Base-by-base conservation (phyloP, 192 early-diverging fungal species). In the Spinellus fusiger region DNA sequence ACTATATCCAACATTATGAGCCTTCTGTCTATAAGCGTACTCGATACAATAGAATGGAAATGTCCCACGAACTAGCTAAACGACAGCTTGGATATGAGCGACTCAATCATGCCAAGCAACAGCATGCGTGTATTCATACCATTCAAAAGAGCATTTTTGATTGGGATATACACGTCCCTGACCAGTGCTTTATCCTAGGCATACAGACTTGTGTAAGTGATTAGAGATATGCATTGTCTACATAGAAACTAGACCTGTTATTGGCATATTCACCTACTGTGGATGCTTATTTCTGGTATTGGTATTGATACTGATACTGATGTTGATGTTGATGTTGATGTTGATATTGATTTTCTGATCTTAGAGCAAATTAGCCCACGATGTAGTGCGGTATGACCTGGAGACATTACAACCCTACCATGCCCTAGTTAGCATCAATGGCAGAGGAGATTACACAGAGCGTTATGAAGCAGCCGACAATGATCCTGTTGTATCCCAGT, bases 331-430 rank as follows among this genome's bases (percentile, higher is more conserved):
- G n/a, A n/a, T n/a, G n/a, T n/a, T n/a, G n/a, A n/a, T n/a, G n/a
- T n/a, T n/a, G n/a, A n/a, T n/a, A n/a, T n/a, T n/a, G n/a, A n/a
- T n/a, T n/a, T n/a, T n/a, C n/a, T n/a, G 13, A 37, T 37, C 35
- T 38, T 34, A 90, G 89, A 94, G 96, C 74, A 97, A 98, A 63
- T 91, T 98, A 72, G 81, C 96, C 1, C 96, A 98, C 65, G 96
- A 98, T 68, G 61, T 96, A 33, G 84, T 98, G 38, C 84, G 96
- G 16, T 96, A 95, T 69, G 88, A 93, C 61, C 69, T 68, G 31
- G 75, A 80, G 0, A 88, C 84, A 0, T 82, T 81, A 26, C 76
- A 81, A 49, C 86, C 94, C 0, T 73, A 82, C 20, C 91, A 96
- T 68, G 93, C 84, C 5, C 56, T 93, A 27, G 93, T 97, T 20